A percentile compares a stretch with the other conserved stretches of the same genome.
These are phyloP conservation scores for Massarina eburnea DNA, from an alignment of 2,329 filamentous ascomycete genomes.

Conservation along the genomic window DNA sequence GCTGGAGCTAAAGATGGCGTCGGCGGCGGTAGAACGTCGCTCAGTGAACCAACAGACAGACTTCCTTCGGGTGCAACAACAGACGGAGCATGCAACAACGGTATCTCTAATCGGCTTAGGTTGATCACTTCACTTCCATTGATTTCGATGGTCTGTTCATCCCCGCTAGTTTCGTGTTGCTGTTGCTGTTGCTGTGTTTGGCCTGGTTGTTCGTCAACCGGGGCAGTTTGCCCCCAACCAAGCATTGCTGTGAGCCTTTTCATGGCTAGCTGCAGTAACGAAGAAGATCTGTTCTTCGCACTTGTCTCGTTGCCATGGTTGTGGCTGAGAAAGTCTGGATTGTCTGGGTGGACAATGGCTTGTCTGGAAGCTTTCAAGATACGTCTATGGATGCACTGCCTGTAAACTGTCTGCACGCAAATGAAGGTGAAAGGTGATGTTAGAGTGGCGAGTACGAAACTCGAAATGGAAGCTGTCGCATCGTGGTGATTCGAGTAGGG, in stretches of 20 bases:
- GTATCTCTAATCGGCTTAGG: conserved; percentile 24
- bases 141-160: conserved; percentile 17
- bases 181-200: conserved; percentile 5
- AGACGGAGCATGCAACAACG: conserved; percentile 4
- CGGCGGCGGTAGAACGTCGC: conserved; percentile 18
- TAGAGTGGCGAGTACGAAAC: conserved; percentile 17
- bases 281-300: conserved; percentile 23
- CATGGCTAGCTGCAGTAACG: conserved; percentile 28
- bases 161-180: conserved; percentile 4
- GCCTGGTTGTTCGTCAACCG: neutral
- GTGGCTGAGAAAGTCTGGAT: conserved; percentile 29
- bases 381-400: conserved; percentile 28
- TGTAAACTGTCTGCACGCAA: conserved; percentile 25
- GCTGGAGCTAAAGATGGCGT: conserved; percentile 31
- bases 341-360: conserved; percentile 30
- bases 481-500: conserved; percentile 21
- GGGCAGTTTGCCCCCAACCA: conserved; percentile 3
- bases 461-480: conserved; percentile 16
- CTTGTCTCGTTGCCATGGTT: conserved; percentile 19
- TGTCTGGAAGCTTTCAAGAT: conserved; percentile 34
- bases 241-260: conserved; percentile 15
- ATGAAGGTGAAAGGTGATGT: conserved; percentile 33
- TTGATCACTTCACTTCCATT: conserved; percentile 23
- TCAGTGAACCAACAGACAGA: conserved; percentile 11
- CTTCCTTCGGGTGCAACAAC: conserved; percentile 5